phyloP scores from a whole-genome alignment of 129 eudicot genomes.

The carrot (Daucus carota) region DH1_v3.0 NC_030382.2:58954501-58955000 shows the following conservation, averaged over 20 bases:
- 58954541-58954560: neutral
- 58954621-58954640: neutral
- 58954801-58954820: neutral
- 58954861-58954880: conserved; percentile 38
- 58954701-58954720: neutral
- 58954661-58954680: neutral
- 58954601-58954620: neutral
- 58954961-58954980: neutral
- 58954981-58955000: conserved; percentile 38
- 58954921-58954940: neutral
- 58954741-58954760: neutral
- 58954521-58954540: neutral
- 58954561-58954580: neutral
- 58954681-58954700: neutral
- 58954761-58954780: neutral
- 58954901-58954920: neutral
- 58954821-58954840: conserved; percentile 89
- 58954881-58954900: conserved; percentile 12
- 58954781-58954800: neutral
- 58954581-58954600: neutral
- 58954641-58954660: neutral
- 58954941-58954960: neutral
- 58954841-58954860: conserved; percentile 65
- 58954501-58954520: neutral
- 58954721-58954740: neutral